Base-by-base conservation (phyloP, 2,329 filamentous ascomycete genomes). In the Curvularia sp. region DNA sequence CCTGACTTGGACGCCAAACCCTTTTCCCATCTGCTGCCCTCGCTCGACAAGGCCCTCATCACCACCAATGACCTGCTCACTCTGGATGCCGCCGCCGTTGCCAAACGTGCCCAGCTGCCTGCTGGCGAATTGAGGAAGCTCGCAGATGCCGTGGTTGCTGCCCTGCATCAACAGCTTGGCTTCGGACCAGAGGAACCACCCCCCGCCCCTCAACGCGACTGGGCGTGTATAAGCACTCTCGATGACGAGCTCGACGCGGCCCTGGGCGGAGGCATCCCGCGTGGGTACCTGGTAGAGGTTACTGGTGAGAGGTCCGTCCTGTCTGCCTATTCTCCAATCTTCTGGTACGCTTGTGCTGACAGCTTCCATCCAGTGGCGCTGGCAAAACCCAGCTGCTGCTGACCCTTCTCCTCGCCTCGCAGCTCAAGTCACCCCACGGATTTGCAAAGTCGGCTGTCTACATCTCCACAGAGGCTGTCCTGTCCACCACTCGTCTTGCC, bases 321-420 rank as follows among this genome's bases (percentile, higher is more conserved):
- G 12, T 8, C 22, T 24, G 24, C 12, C 39, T 35, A 35, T 26
- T 15, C 13, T 13, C 38, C 42, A 8, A 24, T n/a, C 15, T 9
- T 12, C 5, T 7, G 15, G 15, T 18, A 8, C 24, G 0, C 6
- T 47, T 4, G 4, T 44, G 9, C 30, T 31, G 5, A 39, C 60
- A 67, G 47, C 63, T 55, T 54, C n/a, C 35, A n/a, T 54, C 2
- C 65, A 90, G 88, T 72, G 95, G 93, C 68, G 91, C 89, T 65
- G 95, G 94, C 71, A 99, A 99, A 84, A 97, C 95, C 1, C 95
- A 99, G 77, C 87, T 97, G 71, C 88, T 98, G 28, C 85, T 98
- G 28, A 88, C 89, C 22, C 85, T 99, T 28, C 88, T 96, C 44
- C 87, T 98, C 33, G 85, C 93, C 31, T 89, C 89, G 15, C 95